Evolutionary conservation across 2,329 filamentous ascomycete species (phyloP).

Genomic region (Neofusicoccum ribis): DNA sequence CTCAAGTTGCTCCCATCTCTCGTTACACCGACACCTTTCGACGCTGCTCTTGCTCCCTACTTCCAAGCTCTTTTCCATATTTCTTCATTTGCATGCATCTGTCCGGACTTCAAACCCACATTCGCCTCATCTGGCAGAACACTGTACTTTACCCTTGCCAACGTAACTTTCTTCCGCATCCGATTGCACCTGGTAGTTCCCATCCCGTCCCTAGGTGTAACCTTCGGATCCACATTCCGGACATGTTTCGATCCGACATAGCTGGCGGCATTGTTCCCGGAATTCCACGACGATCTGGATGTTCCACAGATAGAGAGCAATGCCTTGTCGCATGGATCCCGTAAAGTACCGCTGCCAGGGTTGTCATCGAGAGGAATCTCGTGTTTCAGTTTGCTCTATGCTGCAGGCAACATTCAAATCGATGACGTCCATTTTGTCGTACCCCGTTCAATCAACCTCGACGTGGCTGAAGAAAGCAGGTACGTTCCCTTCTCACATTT

Average conservation of each 20-base stretch:
- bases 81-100: too few species aligned
- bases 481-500: not conserved
- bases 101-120: too few species aligned
- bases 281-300: not conserved
- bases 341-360: not conserved
- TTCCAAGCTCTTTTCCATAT: too few species aligned
- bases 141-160: too few species aligned
- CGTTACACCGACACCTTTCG: not conserved
- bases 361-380: too few species aligned
- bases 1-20: too few species aligned
- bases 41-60: not conserved
- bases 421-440: too few species aligned
- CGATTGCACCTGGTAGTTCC: not conserved
- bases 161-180: too few species aligned
- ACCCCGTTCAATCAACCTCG: not conserved
- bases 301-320: not conserved
- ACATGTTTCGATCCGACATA: not conserved
- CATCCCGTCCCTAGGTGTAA: not conserved
- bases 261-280: not conserved
- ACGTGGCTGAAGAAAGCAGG: conserved; percentile 2
- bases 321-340: not conserved
- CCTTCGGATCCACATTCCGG: not conserved
- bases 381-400: not conserved
- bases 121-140: too few species aligned
- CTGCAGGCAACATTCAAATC: not conserved